Percentiles rank a stretch among this genome's conserved stretches.
Conservation (phyloP, 768 basidiomycete species). For the Serendipita sp. region DNA sequence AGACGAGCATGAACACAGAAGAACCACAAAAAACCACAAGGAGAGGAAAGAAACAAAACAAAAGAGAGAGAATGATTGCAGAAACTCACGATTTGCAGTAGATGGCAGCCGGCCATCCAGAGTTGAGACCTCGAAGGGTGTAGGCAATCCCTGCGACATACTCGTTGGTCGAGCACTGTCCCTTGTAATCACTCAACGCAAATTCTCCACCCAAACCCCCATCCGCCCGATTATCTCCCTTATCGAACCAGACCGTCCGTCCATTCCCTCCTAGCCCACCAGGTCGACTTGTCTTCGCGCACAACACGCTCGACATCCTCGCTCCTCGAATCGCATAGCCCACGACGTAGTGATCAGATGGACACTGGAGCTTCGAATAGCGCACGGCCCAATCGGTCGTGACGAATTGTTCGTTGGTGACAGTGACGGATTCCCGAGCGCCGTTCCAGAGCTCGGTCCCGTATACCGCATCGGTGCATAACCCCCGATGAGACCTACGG, state of each 20-base stretch:
- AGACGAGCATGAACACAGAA: neutral
- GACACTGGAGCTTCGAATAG: slow-evolving; percentile 9
- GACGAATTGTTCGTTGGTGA: slow-evolving; percentile 7
- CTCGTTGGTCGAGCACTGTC: slow-evolving; percentile 8
- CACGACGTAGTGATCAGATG: neutral
- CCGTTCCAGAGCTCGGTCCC: neutral
- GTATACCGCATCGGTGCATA: slow-evolving; percentile 9
- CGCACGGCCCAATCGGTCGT: slow-evolving; percentile 5
- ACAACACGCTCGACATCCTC: neutral
- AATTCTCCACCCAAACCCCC: slow-evolving; percentile 7
- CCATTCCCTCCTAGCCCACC: neutral
- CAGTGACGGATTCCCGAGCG: neutral
- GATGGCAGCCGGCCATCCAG: slow-evolving; percentile 7
- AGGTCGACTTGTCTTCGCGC: neutral
- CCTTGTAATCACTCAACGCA: slow-evolving; percentile 4
- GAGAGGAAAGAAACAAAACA: neutral
- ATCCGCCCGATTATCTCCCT: neutral
- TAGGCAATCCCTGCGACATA: slow-evolving; percentile 7
- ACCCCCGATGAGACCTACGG: neutral
- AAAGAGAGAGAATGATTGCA: neutral
- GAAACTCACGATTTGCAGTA: slow-evolving; percentile 2
- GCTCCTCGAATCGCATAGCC: neutral
- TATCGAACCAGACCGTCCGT: slow-evolving; percentile 10
- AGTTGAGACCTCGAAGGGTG: neutral
- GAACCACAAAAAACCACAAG: neutral